phyloP scores from a whole-genome alignment of 2,329 filamentous ascomycete genomes.

The Aplosporella prunicola region DNA sequence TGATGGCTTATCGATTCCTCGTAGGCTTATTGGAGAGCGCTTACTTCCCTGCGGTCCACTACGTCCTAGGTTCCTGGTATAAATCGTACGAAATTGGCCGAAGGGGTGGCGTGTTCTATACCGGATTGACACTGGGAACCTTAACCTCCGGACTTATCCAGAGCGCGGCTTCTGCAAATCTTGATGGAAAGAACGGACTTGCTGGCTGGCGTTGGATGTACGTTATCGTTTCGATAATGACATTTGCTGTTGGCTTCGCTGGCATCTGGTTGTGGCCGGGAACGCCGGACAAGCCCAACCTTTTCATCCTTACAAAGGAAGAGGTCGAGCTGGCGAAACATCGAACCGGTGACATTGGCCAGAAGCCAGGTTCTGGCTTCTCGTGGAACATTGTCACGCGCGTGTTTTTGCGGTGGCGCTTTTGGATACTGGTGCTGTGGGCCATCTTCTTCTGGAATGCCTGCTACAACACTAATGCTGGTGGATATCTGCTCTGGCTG shows the following conservation, averaged over 20 bases:
- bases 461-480: constrained; percentile 36
- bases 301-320: constrained; percentile 34
- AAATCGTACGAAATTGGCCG: constrained; percentile 34
- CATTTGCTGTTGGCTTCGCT: constrained; percentile 44
- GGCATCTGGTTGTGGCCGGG: constrained; percentile 46
- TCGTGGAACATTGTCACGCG: constrained; percentile 20
- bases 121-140: constrained; percentile 42
- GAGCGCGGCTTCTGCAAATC: constrained; percentile 35
- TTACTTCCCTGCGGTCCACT: constrained; percentile 19
- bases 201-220: constrained; percentile 29
- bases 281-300: constrained; percentile 42
- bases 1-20: constrained; percentile 46
- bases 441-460: constrained; percentile 51
- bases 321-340: constrained; percentile 39
- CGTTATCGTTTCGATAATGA: constrained; percentile 33
- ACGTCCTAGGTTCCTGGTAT: constrained; percentile 41
- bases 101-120: constrained; percentile 44
- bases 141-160: constrained; percentile 44
- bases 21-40: constrained; percentile 43
- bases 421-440: constrained; percentile 43
- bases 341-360: constrained; percentile 38
- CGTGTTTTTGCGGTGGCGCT: constrained; percentile 35
- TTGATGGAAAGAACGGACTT: constrained; percentile 44
- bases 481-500: constrained; percentile 49
- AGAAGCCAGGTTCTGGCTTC: constrained; percentile 24